Conservation (phyloP, 768 basidiomycete species). For the Hygrophoropsis aurantiaca region DNA sequence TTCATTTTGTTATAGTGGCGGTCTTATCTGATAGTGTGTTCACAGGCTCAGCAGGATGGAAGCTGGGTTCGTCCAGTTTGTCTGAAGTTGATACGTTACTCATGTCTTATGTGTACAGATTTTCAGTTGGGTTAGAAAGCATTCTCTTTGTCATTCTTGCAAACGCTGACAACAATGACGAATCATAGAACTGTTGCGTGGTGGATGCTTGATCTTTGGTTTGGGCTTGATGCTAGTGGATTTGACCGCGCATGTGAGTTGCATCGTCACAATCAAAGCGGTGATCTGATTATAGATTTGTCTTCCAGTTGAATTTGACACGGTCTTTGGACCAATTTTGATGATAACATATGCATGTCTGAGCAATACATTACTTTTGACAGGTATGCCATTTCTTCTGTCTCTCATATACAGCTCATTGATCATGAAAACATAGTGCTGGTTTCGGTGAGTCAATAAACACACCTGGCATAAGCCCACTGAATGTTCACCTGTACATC, state of each 20-base stretch:
- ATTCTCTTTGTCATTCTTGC: not conserved
- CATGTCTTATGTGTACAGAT: constrained; percentile 19
- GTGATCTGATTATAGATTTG: constrained; percentile 5
- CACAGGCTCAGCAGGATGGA: constrained; percentile 61
- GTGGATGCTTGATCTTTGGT: constrained; percentile 95
- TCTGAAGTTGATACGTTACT: not conserved
- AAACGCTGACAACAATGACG: constrained; percentile 8
- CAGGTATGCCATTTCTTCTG: constrained; percentile 51
- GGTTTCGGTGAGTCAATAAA: constrained; percentile 59
- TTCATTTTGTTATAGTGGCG: not conserved
- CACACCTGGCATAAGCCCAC: constrained; percentile 9
- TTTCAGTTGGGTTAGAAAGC: constrained; percentile 36
- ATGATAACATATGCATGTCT: constrained; percentile 91
- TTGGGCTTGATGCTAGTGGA: constrained; percentile 92
- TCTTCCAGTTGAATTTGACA: constrained; percentile 70
- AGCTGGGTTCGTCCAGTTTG: constrained; percentile 43
- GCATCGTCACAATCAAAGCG: not conserved
- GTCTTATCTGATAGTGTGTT: constrained; percentile 1
- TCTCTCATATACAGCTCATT: not conserved
- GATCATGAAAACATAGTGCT: constrained; percentile 49
- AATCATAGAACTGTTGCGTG: constrained; percentile 66
- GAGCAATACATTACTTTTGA: constrained; percentile 89
- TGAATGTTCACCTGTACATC: constrained; percentile 14
- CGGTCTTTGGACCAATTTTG: constrained; percentile 85
- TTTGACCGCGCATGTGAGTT: constrained; percentile 78